Conservation (phyloP, 371 early-diverging fungal genomes). For the Mucor racemosus region DNA sequence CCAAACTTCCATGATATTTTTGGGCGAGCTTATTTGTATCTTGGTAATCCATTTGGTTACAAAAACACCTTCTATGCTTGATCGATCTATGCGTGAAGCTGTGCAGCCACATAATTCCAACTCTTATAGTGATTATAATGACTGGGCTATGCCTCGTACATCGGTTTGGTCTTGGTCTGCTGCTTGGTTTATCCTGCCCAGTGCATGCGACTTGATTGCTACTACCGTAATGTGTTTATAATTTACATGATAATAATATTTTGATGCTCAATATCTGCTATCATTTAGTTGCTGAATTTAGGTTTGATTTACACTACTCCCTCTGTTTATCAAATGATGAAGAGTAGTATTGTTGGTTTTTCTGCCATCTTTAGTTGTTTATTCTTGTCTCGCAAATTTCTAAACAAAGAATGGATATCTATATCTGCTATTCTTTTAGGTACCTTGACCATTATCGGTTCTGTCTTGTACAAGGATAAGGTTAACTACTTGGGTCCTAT, state of each 20-base stretch:
- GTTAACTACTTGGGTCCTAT: constrained; percentile 36
- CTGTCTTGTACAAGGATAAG: constrained; percentile 15
- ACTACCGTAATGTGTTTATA: constrained; percentile 38
- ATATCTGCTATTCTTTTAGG: constrained; percentile 40
- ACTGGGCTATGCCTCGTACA: constrained; percentile 34
- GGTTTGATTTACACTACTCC: constrained; percentile 53
- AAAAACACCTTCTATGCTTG: constrained; percentile 37
- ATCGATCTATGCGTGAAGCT: constrained; percentile 39
- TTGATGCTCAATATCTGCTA: no score
- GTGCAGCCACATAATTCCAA: constrained; percentile 36
- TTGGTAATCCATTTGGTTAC: constrained; percentile 43
- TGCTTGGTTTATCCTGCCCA: constrained; percentile 46
- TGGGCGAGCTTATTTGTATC: constrained; percentile 53
- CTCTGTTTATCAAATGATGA: constrained; percentile 53
- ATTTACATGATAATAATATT: no score
- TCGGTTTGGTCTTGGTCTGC: constrained; percentile 38
- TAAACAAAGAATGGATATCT: constrained; percentile 42
- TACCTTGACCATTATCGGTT: constrained; percentile 26
- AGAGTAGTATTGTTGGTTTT: constrained; percentile 51
- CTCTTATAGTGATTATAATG: constrained; percentile 23
- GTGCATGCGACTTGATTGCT: constrained; percentile 50
- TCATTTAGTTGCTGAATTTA: constrained; percentile 40
- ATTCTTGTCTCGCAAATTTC: constrained; percentile 47
- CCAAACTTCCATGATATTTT: constrained; percentile 52
- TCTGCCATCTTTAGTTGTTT: constrained; percentile 49